Base-by-base conservation (phyloP, 306 rosid genomes). In the Quercus aquifolioides region DNA sequence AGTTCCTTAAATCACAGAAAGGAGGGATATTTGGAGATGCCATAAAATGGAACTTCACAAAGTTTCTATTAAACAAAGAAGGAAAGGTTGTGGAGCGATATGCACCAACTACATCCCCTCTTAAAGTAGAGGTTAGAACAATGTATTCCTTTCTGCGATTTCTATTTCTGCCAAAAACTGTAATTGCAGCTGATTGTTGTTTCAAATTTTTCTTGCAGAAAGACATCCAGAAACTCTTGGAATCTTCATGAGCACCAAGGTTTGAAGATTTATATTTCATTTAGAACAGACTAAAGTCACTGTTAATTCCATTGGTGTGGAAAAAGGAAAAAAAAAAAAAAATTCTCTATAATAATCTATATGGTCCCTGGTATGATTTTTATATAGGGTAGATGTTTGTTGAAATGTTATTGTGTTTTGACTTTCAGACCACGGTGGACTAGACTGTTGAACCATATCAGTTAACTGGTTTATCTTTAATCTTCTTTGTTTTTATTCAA, bases 41-140 rank as follows among this genome's bases (percentile, higher is more conserved):
- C 76, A 87, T 94, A 87, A 92, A 94, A 79, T 94, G 98, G 98
- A 94, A 92, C 92, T 94, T 94, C 88, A 89, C 98, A 20, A 94
- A 94, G 90, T 92, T 94, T 90, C 81, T 94, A 41, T 87, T 90
- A 8, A 87, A 84, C 87, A 94, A 90, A 89, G 91, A 92, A 76
- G 97, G 98, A 72, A 86, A 90, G 80, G 96, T 94, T 64, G 97
- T 92, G 55, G 90, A 87, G 20, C 85, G 98, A 92, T 94, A 89
- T 87, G 97, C 97, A 80, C 98, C 96, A 13, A 91, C 91, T 76
- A 92, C 98, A 19, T 52, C 96, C 46, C 97, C 98, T 82, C 81
- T 87, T 58, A 89, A 94, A 85, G 88, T 94, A 54, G 93, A 94
- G 98, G 98, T 94, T 74, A 64, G 88, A 63, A 10, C 54, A 51